Conservation (phyloP, 164 flowering plant genomes). For the Piper betle region DNA sequence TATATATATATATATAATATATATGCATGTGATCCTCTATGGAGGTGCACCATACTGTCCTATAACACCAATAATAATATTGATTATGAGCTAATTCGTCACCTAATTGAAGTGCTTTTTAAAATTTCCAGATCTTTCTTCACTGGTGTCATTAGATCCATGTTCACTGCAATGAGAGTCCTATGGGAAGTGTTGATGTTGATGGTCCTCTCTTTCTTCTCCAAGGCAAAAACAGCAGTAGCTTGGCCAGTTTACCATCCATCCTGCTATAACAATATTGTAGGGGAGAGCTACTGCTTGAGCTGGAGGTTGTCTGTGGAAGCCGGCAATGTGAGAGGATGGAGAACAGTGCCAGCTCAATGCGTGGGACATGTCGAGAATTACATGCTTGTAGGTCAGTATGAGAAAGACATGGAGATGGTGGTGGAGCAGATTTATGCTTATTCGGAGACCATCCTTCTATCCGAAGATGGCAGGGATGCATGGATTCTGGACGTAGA, state of each 20-base stretch:
- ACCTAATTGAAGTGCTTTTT: not conserved
- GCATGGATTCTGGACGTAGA: conserved; percentile 84
- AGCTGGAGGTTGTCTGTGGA: conserved; percentile 86
- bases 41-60: not conserved
- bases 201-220: conserved; percentile 7
- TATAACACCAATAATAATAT: not conserved
- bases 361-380: conserved; percentile 34
- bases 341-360: conserved; percentile 61
- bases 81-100: no score
- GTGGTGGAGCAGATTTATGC: conserved; percentile 31
- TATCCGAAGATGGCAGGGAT: conserved; percentile 40
- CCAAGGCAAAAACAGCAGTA: conserved; percentile 4
- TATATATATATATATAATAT: no score
- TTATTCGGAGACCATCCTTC: conserved; percentile 21
- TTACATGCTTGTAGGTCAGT: conserved; percentile 74
- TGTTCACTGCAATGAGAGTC: not conserved
- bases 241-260: not conserved
- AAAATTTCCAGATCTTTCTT: not conserved
- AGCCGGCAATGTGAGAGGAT: conserved; percentile 46
- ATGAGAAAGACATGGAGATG: conserved; percentile 35
- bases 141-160: not conserved
- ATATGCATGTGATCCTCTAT: not conserved
- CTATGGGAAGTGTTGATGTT: conserved; percentile 1
- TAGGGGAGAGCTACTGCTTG: conserved; percentile 26
- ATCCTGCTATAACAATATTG: not conserved